These are phyloP conservation scores for Vachellia collinsii DNA, from an alignment of 306 rosid genomes.

Conservation along the genomic window DNA sequence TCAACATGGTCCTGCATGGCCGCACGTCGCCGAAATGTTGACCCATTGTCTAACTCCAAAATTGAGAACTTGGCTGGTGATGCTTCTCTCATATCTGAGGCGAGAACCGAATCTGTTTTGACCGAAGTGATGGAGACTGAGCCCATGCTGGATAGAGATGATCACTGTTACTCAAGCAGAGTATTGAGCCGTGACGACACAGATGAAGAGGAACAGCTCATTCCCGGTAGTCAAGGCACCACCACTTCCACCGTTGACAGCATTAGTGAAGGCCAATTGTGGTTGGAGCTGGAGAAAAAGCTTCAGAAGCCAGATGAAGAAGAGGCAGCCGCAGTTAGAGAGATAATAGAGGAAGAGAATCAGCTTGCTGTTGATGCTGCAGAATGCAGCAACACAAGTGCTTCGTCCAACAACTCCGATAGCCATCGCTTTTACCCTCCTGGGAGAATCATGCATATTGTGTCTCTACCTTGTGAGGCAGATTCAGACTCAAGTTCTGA, in stretches of 20 bases:
- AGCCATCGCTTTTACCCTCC: constrained; percentile 69
- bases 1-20: constrained; percentile 78
- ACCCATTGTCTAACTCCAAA: constrained; percentile 37
- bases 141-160: constrained; percentile 38
- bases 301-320: constrained; percentile 55
- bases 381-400: constrained; percentile 48
- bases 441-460: constrained; percentile 76
- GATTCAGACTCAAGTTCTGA: constrained; percentile 35
- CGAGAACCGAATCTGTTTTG: constrained; percentile 32
- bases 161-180: constrained; percentile 43
- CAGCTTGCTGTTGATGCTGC: constrained; percentile 43
- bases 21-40: constrained; percentile 59
- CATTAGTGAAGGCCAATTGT: constrained; percentile 62
- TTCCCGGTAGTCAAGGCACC: constrained; percentile 37
- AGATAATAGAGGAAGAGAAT: constrained; percentile 58
- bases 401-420: constrained; percentile 46
- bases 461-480: constrained; percentile 44
- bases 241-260: constrained; percentile 41
- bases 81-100: constrained; percentile 43
- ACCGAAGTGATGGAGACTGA: constrained; percentile 22
- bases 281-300: constrained; percentile 72
- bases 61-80: constrained; percentile 36
- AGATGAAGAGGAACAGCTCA: constrained; percentile 56
- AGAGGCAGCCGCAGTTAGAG: constrained; percentile 64
- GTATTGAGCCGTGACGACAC: constrained; percentile 55